Percentiles rank a stretch among this genome's conserved stretches.
Conservation (phyloP, 257 asterid species). For the Linaria vulgaris region DNA sequence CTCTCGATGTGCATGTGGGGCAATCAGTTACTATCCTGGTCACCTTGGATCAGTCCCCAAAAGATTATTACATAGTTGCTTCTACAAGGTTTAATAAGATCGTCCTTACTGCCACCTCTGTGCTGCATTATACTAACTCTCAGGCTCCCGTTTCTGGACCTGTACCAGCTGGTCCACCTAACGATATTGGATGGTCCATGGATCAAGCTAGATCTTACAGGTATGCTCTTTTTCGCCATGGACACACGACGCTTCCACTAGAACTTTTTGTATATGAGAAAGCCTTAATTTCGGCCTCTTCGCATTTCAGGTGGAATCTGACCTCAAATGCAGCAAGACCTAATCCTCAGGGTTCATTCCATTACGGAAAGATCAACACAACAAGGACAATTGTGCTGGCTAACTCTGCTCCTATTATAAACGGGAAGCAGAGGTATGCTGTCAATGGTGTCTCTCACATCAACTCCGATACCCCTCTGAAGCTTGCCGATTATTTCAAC, state of each 20-base stretch:
- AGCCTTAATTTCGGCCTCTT: neutral
- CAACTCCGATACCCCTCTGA: constrained; percentile 78
- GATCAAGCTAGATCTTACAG: constrained; percentile 84
- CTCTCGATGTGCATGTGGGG: constrained; percentile 83
- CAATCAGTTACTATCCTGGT: constrained; percentile 77
- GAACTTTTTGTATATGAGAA: neutral
- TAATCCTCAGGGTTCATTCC: constrained; percentile 95
- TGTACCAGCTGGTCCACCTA: constrained; percentile 59
- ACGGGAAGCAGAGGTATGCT: constrained; percentile 76
- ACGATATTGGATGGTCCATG: constrained; percentile 60
- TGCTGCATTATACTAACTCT: constrained; percentile 75
- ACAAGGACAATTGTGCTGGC: constrained; percentile 74
- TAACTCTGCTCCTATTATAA: constrained; percentile 71
- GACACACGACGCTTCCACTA: too few relatives aligned
- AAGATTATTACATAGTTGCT: constrained; percentile 81
- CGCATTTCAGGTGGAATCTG: constrained; percentile 78
- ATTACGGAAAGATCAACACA: constrained; percentile 61
- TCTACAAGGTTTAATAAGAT: constrained; percentile 64
- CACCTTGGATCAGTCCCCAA: constrained; percentile 73
- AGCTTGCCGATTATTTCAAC: constrained; percentile 89
- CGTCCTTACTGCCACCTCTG: constrained; percentile 49
- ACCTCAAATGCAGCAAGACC: constrained; percentile 99
- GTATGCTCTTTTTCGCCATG: constrained; percentile 32
- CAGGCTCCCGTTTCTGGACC: constrained; percentile 60
- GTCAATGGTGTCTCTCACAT: constrained; percentile 71